phyloP scores from a whole-genome alignment of 2,329 filamentous ascomycete species.

The Calonectria pseudoreteaudii region DNA sequence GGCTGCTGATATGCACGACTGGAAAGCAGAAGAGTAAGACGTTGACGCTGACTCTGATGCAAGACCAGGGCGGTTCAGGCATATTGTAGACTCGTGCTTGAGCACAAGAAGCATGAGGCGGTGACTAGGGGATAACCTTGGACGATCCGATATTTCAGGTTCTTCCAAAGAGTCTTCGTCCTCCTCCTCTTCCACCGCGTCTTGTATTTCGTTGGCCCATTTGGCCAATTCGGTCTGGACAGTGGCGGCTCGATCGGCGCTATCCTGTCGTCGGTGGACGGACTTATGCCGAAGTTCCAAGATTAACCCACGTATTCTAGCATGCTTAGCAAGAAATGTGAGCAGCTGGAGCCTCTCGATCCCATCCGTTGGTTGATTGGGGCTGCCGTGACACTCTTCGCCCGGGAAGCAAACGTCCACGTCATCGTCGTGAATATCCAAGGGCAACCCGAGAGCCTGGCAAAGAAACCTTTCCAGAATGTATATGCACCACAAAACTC shows the following conservation, averaged over 20 bases:
- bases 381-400: slow-evolving; percentile 55
- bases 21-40: slow-evolving; percentile 60
- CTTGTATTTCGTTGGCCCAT: slow-evolving; percentile 66
- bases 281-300: slow-evolving; percentile 65
- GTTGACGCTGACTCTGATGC: slow-evolving; percentile 56
- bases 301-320: slow-evolving; percentile 61
- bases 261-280: slow-evolving; percentile 57
- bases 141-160: background rate
- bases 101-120: slow-evolving; percentile 56
- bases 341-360: slow-evolving; percentile 50
- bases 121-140: slow-evolving; percentile 49
- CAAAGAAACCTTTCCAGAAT: slow-evolving; percentile 66
- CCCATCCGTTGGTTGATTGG: slow-evolving; percentile 27
- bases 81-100: slow-evolving; percentile 63
- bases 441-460: slow-evolving; percentile 66
- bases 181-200: slow-evolving; percentile 56
- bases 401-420: slow-evolving; percentile 68
- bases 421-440: slow-evolving; percentile 67
- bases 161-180: slow-evolving; percentile 16
- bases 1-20: slow-evolving; percentile 63
- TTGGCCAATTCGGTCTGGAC: slow-evolving; percentile 62
- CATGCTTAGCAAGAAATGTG: slow-evolving; percentile 58
- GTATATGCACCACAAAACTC: slow-evolving; percentile 70
- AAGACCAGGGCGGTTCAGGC: slow-evolving; percentile 62
- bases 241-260: slow-evolving; percentile 54